A percentile compares a stretch with the other conserved stretches of the same genome.
These are phyloP conservation scores for Ichthyophthirius multifiliis DNA, from an alignment of 169 alveolate species.

Conservation along the genomic window DNA sequence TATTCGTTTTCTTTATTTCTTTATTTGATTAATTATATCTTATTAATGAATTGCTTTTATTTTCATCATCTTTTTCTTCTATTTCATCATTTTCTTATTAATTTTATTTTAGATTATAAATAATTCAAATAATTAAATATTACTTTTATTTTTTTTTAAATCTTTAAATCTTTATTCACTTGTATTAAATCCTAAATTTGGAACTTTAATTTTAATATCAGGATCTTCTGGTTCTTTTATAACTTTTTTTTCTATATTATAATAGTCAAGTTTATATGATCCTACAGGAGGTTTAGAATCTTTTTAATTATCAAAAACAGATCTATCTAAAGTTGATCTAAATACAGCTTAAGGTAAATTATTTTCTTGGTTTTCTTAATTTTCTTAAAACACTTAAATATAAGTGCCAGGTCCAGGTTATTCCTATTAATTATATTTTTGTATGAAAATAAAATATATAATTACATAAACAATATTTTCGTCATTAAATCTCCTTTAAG, in stretches of 20 bases:
- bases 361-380: not conserved
- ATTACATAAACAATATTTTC: not conserved
- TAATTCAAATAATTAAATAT: not conserved
- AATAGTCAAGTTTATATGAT: not conserved
- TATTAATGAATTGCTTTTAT: not conserved
- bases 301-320: not conserved
- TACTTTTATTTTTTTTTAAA: not conserved
- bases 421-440: not conserved
- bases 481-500: not conserved
- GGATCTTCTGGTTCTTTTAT: constrained; percentile 5
- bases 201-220: constrained; percentile 10
- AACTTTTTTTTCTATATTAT: not conserved
- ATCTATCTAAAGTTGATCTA: not conserved
- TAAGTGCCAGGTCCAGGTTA: constrained; percentile 19
- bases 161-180: not conserved
- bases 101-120: not conserved
- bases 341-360: not conserved
- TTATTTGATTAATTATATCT: too few relatives aligned
- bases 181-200: not conserved
- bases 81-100: not conserved
- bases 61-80: not conserved
- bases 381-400: not conserved
- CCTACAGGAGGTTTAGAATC: not conserved
- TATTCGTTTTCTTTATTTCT: not conserved
- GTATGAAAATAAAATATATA: not conserved